Evolutionary conservation across 2,329 filamentous ascomycete genomes (phyloP).

Genomic region (Immersiporthe knoxdaviesiana): DNA sequence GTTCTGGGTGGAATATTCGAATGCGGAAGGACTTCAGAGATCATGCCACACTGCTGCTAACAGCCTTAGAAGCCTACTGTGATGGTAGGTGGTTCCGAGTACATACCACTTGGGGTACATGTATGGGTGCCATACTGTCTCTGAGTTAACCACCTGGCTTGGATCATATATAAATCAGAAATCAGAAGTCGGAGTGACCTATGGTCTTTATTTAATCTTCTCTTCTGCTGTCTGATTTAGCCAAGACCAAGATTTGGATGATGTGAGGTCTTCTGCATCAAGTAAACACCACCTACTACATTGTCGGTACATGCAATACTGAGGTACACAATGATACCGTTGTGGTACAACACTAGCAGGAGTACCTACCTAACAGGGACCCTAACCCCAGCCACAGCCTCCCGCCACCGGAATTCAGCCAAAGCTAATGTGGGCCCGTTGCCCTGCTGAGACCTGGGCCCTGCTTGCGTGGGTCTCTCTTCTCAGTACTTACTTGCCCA

Average conservation of each 20-base stretch:
- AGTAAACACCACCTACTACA: too few relatives aligned
- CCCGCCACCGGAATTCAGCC: slow-evolving; percentile 9
- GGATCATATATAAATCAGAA: too few relatives aligned
- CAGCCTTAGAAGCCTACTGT: background rate
- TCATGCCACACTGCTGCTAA: background rate
- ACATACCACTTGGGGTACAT: background rate
- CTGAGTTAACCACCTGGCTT: too few relatives aligned
- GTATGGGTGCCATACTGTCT: background rate
- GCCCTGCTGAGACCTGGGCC: background rate
- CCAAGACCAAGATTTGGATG: background rate
- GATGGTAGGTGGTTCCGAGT: background rate
- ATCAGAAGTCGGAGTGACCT: too few relatives aligned
- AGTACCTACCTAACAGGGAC: slow-evolving; percentile 1
- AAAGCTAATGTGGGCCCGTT: background rate
- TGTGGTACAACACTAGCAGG: background rate
- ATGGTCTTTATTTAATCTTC: background rate
- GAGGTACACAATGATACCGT: background rate
- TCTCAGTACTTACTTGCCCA: background rate
- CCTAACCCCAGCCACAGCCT: slow-evolving; percentile 17
- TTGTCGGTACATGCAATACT: too few relatives aligned
- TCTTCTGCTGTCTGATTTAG: background rate
- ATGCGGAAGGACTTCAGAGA: background rate
- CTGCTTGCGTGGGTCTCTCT: slow-evolving; percentile 3
- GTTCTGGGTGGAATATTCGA: background rate
- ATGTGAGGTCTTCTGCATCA: too few relatives aligned